Percentiles rank a stretch among this genome's conserved stretches.
Evolutionary conservation across 345 rosid genomes (phyloP).

Genomic region (Populus pruinosa): DNA sequence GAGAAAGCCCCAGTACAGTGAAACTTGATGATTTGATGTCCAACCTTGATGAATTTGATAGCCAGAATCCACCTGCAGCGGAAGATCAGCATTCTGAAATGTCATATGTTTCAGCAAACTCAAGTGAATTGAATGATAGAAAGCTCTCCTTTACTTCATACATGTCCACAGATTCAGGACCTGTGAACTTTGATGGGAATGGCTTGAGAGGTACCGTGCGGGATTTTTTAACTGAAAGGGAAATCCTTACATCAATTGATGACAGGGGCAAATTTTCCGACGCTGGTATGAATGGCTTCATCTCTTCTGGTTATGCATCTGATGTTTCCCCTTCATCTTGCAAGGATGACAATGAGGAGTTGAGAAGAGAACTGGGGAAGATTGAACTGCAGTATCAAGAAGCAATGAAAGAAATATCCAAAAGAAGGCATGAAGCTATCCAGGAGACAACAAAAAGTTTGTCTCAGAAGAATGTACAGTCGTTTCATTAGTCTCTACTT

Average conservation of each 20-base stretch:
- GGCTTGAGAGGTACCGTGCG: not conserved
- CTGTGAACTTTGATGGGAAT: conserved; percentile 14
- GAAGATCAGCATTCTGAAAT: conserved; percentile 38
- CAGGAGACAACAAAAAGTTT: conserved; percentile 42
- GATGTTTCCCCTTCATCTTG: not conserved
- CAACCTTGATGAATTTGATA: conserved; percentile 4
- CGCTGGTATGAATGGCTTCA: not conserved
- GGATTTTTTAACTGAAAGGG: conserved; percentile 10
- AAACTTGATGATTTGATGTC: conserved; percentile 26
- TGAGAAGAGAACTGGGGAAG: conserved; percentile 9
- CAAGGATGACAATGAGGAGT: not conserved
- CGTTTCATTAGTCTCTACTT: conserved; percentile 15
- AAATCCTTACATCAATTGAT: not conserved
- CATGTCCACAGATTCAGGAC: conserved; percentile 25
- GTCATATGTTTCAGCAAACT: conserved; percentile 43
- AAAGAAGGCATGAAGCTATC: conserved; percentile 8
- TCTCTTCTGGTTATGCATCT: not conserved
- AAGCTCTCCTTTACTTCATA: conserved; percentile 27
- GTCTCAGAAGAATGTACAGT: conserved; percentile 31
- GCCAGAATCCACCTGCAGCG: conserved; percentile 7
- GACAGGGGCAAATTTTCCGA: conserved; percentile 1
- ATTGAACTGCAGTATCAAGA: conserved; percentile 15
- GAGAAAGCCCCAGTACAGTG: conserved; percentile 11
- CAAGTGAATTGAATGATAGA: conserved; percentile 33
- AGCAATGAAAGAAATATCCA: conserved; percentile 5